Conservation (phyloP, 345 rosid species). For the Gynandropsis gynandra region DNA sequence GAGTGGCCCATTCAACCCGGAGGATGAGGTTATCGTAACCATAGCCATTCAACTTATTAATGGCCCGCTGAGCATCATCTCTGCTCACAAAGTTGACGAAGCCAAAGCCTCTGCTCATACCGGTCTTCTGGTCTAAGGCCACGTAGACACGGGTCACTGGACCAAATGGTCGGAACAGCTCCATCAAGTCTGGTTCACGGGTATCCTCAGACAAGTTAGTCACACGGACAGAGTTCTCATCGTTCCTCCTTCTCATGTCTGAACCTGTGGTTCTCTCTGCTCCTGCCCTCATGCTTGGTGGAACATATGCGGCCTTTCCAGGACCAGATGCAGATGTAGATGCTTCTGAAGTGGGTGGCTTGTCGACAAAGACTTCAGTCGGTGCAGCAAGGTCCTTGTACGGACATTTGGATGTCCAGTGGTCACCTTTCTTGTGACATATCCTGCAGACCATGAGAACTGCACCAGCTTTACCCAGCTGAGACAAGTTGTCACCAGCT, state of each 20-base stretch:
- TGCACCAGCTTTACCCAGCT: conserved; percentile 61
- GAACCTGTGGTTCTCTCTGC: conserved; percentile 17
- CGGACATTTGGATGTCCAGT: conserved; percentile 87
- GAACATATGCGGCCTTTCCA: conserved; percentile 43
- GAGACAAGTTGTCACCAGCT: conserved; percentile 54
- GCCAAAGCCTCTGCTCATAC: conserved; percentile 31
- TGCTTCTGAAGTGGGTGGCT: conserved; percentile 33
- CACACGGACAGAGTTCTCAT: conserved; percentile 31
- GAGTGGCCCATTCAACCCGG: conserved; percentile 30
- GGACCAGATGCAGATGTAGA: conserved; percentile 15
- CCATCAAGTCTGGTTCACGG: conserved; percentile 33
- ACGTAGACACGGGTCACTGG: conserved; percentile 25
- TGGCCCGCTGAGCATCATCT: conserved; percentile 33
- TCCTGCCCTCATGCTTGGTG: conserved; percentile 37
- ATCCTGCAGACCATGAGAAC: conserved; percentile 84
- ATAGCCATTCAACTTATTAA: conserved; percentile 32
- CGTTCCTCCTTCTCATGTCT: conserved; percentile 26
- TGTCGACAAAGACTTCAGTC: conserved; percentile 46
- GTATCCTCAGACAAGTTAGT: conserved; percentile 34
- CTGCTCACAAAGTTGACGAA: conserved; percentile 30
- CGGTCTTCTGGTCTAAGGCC: conserved; percentile 26
- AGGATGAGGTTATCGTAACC: conserved; percentile 43
- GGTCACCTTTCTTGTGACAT: conserved; percentile 90
- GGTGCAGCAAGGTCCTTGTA: conserved; percentile 77
- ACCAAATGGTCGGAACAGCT: conserved; percentile 38